Conservation (phyloP, 1,139 yeast species). For the Debaryomycetaceae sp. region DNA sequence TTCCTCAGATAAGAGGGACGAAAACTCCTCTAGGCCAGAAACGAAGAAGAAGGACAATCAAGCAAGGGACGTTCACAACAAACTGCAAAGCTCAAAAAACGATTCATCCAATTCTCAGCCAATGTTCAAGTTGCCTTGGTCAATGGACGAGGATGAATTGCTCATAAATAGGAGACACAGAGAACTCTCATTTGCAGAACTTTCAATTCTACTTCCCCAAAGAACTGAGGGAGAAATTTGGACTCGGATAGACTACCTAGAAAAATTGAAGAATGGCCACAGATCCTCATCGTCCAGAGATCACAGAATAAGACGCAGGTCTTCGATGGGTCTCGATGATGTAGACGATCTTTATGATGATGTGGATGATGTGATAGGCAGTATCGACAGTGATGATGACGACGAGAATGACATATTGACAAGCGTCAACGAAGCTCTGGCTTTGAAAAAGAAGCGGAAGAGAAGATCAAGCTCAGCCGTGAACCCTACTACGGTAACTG, state of each 20-base stretch:
- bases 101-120: conserved; percentile 14
- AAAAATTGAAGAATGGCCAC: conserved; percentile 42
- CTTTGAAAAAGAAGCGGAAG: conserved; percentile 29
- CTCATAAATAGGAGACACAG: conserved; percentile 52
- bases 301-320: conserved; percentile 35
- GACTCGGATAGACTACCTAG: conserved; percentile 57
- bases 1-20: conserved; percentile 29
- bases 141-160: conserved; percentile 73
- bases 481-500: conserved; percentile 35
- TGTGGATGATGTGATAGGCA: conserved; percentile 35
- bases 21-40: conserved; percentile 18
- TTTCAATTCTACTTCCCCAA: conserved; percentile 67
- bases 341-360: conserved; percentile 46
- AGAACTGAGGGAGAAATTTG: conserved; percentile 74
- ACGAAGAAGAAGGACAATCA: conserved; percentile 11
- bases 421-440: conserved; percentile 35
- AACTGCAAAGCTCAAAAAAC: conserved; percentile 4
- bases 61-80: conserved; percentile 5
- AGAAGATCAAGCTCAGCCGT: conserved; percentile 45
- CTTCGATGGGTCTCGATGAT: conserved; percentile 43
- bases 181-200: conserved; percentile 69
- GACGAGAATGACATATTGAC: conserved; percentile 38
- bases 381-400: conserved; percentile 33
- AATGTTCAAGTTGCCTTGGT: conserved; percentile 43
- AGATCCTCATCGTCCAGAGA: conserved; percentile 30